A percentile compares a stretch with the other conserved stretches of the same genome.
Conservation (phyloP, 768 basidiomycete species). For the Mycena haematopus region DNA sequence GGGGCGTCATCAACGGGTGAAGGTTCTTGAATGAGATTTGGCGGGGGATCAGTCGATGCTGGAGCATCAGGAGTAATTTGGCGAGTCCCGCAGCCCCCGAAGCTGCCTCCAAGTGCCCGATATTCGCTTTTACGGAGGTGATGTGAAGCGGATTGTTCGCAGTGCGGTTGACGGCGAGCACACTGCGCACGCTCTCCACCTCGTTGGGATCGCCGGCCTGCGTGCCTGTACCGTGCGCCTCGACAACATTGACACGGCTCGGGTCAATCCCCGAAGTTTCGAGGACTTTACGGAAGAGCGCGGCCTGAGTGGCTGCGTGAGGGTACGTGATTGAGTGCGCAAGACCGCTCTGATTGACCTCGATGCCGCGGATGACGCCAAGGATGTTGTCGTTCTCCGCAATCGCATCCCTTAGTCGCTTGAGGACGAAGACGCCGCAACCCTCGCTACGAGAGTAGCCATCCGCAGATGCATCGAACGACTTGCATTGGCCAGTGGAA, state of each 20-base stretch:
- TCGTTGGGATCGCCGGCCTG: slow-evolving; percentile 75
- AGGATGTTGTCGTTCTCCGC: slow-evolving; percentile 71
- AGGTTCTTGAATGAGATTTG: slow-evolving; percentile 63
- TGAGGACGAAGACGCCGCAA: slow-evolving; percentile 73
- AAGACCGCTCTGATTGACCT: slow-evolving; percentile 75
- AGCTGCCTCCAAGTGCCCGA: slow-evolving; percentile 79
- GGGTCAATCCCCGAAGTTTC: slow-evolving; percentile 51
- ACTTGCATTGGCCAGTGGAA: slow-evolving; percentile 69
- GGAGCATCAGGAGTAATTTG: slow-evolving; percentile 75
- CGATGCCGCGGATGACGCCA: slow-evolving; percentile 71
- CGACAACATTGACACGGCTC: slow-evolving; percentile 61
- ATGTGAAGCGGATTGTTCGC: slow-evolving; percentile 62
- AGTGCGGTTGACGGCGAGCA: slow-evolving; percentile 52
- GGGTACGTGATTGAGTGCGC: slow-evolving; percentile 78
- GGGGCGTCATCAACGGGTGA: slow-evolving; percentile 59
- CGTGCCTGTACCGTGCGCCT: slow-evolving; percentile 80
- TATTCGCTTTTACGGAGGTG: slow-evolving; percentile 74
- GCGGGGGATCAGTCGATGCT: slow-evolving; percentile 58
- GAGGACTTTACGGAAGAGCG: slow-evolving; percentile 59
- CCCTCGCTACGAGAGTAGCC: slow-evolving; percentile 79
- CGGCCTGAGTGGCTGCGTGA: slow-evolving; percentile 64
- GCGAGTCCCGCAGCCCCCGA: slow-evolving; percentile 76
- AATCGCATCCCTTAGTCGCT: slow-evolving; percentile 70
- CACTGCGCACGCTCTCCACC: slow-evolving; percentile 63
- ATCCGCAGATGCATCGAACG: slow-evolving; percentile 75